Conservation (phyloP, 352 stramenopile species). For the Globisporangium acanthophoron region DNA sequence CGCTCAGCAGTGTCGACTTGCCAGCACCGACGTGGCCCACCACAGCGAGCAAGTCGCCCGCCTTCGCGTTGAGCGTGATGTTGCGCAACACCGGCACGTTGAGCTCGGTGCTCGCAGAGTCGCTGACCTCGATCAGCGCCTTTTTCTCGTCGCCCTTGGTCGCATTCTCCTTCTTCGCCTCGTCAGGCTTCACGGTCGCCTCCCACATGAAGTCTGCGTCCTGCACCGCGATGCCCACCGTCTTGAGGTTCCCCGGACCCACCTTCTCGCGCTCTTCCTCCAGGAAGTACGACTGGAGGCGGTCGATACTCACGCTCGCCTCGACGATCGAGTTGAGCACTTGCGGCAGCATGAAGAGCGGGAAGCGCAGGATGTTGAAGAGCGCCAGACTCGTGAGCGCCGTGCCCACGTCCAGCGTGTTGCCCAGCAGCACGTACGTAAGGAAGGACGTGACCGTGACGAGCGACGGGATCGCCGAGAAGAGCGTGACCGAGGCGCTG, state of each 20-base stretch:
- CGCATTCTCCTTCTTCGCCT: slow-evolving; percentile 23
- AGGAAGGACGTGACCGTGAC: slow-evolving; percentile 46
- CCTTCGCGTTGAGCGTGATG: slow-evolving; percentile 65
- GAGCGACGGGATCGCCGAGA: slow-evolving; percentile 43
- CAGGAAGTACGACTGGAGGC: slow-evolving; percentile 49
- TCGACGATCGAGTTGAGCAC: slow-evolving; percentile 95
- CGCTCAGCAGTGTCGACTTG: slow-evolving; percentile 67
- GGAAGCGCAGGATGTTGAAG: slow-evolving; percentile 93
- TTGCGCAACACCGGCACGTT: slow-evolving; percentile 33
- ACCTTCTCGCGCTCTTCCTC: slow-evolving; percentile 67
- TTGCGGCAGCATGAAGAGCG: slow-evolving; percentile 95
- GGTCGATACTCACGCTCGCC: slow-evolving; percentile 65
- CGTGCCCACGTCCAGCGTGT: slow-evolving; percentile 50
- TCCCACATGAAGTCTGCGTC: slow-evolving; percentile 66
- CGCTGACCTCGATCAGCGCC: slow-evolving; percentile 6
- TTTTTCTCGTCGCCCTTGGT: slow-evolving; percentile 6
- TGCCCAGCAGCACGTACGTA: slow-evolving; percentile 46
- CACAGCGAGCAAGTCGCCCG: slow-evolving; percentile 69
- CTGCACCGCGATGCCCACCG: slow-evolving; percentile 29
- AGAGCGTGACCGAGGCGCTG: slow-evolving; percentile 45
- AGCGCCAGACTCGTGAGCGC: slow-evolving; percentile 51
- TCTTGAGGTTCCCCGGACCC: slow-evolving; percentile 60
- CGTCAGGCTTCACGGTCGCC: slow-evolving; percentile 18
- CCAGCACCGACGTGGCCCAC: slow-evolving; percentile 72
- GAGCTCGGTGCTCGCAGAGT: slow-evolving; percentile 11